Evolutionary conservation across 2,329 filamentous ascomycete genomes (phyloP), one percentile per base, ranked within the genome.

Genomic region (Penicillium digitatum): DNA sequence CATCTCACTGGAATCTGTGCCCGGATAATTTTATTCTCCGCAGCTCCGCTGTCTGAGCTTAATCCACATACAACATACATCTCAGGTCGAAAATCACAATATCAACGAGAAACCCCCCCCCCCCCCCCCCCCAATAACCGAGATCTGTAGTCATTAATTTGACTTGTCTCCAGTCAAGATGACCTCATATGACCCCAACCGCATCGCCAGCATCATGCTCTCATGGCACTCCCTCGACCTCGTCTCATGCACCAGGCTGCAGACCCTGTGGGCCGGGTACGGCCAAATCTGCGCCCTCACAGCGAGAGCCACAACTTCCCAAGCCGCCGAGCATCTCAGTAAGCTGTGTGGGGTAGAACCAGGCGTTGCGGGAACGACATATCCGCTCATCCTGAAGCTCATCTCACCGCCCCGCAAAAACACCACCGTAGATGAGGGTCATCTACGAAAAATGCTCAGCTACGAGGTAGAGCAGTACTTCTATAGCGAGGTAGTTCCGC

Each of bases 401-500:
- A 83, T 87, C 37, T 78, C 78, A 0, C 82, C 82, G 7, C 82
- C 83, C 0, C 56, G 47, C 4, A 52, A 68, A 37, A 50, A 55
- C 0, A 62, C 57, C 26, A 61, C 61, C n/a, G 3, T 45, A 14
- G 80, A 85, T 35, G 85, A 87, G 62, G 83, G 85, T 0, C 85
- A 88, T 59, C 62, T 83, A 0, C 79, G 86, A 7, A 88, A 88
- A 64, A 79, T 88, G 55, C 68, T 87, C 27, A 87, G 83, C 64
- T 88, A 88, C 60, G 77, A 84, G 43, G 82, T 87, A 3, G 86
- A 88, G 68, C 84, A 86, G 63, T 80, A 80, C 60, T 88, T 88
- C 60, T 88, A 88, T 66, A 74, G 72, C 1, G 67, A 79, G 2
- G 68, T 88, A 11, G 82, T 82, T 0, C 80, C 82, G 0, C 65